Evolutionary conservation across 179 eudicot species (phyloP).

Genomic region (Amaranthus tricolor): DNA sequence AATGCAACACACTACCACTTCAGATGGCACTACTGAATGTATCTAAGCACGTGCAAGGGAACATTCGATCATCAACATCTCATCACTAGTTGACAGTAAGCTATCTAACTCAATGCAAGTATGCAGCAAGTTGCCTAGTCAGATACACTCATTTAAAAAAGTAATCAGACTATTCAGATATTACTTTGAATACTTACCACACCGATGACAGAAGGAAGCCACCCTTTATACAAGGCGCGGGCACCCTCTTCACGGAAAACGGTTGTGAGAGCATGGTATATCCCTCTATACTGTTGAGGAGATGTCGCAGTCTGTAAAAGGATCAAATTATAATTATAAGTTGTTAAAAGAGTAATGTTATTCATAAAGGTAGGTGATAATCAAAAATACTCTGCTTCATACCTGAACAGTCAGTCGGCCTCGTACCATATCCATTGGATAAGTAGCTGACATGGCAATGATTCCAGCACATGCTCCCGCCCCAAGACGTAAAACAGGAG

Average conservation of each 20-base stretch:
- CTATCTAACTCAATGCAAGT: background rate
- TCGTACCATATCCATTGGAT: conserved; percentile 95
- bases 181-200: conserved; percentile 52
- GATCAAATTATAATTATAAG: conserved; percentile 4
- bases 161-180: conserved; percentile 3
- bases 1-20: background rate
- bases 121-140: conserved; percentile 3
- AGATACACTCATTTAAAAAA: background rate
- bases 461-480: conserved; percentile 99
- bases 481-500: conserved; percentile 88
- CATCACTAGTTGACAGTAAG: background rate
- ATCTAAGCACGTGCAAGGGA: background rate
- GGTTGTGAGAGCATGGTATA: conserved; percentile 81
- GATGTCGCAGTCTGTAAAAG: conserved; percentile 74
- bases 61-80: background rate
- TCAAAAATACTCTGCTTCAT: conserved; percentile 2
- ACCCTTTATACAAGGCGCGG: conserved; percentile 89
- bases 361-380: background rate
- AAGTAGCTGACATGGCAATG: conserved; percentile 97
- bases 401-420: conserved; percentile 97
- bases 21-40: background rate
- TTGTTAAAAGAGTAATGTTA: conserved; percentile 2
- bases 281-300: conserved; percentile 88
- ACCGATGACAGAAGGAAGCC: conserved; percentile 98
- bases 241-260: conserved; percentile 91